Base-by-base conservation (phyloP, 495 filamentous ascomycete species). In the Tuber borchii region DNA sequence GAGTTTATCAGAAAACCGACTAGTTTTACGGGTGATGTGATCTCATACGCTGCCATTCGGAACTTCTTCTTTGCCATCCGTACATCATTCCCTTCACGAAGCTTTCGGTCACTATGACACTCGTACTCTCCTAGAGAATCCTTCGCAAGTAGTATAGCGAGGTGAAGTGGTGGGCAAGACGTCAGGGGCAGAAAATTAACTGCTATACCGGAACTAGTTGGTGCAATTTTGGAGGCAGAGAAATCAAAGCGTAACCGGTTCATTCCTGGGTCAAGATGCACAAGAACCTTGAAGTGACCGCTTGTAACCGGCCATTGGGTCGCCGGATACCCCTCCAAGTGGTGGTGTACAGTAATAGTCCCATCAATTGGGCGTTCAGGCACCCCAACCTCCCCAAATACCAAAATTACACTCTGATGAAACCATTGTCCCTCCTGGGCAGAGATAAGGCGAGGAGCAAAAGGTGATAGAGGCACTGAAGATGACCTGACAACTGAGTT, bases 201-300 rank as follows among this genome's bases (percentile, higher is more conserved):
- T 1, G 87, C 86, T 71, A 88, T 86, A 69, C 88, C 86, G 20
- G 85, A 83, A 80, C 85, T 90, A 74, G 85, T 86, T 10, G 87
- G 83, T 6, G 87, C 87, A 20, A 90, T 83, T 78, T 90, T 91
- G 56, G 91, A 87, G 0, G 89, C 90, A 39, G 85, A 86, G 81
- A 92, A 93, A 76, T 92, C 90, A 73, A 93, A 88, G 43, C 90
- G 89, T 26, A 93, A 79, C 46, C 87, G 88, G 83, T 94, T 94
- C 31, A 89, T 89, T 14, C 92, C 91, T 2, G 91, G 91, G 43
- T 89, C 86, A 26, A 94, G 87, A 82, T 93, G 87, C 19, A 93
- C 86, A 44, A 94, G 87, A 56, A 87, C 88, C 84, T 93, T 94
- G 86, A 93, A 93, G 82, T 92, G 87, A 8, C 90, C 92, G 70